A percentile compares a stretch with the other conserved stretches of the same genome.
phyloP scores from a whole-genome alignment of 345 rosid species.

The Populus ilicifolia region DNA sequence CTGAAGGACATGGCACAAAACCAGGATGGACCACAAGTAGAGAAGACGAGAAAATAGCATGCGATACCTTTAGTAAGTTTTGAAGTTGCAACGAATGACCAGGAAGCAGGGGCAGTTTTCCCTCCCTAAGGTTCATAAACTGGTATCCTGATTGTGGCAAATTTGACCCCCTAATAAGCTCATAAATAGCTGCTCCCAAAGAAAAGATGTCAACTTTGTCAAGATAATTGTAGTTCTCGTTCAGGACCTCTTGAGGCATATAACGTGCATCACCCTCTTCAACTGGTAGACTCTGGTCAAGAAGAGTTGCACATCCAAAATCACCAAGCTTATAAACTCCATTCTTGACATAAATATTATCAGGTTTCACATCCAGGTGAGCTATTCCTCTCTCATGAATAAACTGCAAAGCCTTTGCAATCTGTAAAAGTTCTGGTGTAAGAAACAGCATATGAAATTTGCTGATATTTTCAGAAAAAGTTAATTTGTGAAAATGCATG shows the following conservation, averaged over 20 bases:
- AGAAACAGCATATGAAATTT: neutral
- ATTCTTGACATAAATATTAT: slow-evolving; percentile 80
- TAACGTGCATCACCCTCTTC: slow-evolving; percentile 99
- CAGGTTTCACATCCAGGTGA: slow-evolving; percentile 95
- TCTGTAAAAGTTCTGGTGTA: slow-evolving; percentile 41
- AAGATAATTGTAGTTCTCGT: slow-evolving; percentile 74
- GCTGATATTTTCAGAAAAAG: neutral
- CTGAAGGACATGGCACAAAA: neutral
- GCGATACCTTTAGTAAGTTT: slow-evolving; percentile 74
- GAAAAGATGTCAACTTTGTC: slow-evolving; percentile 95
- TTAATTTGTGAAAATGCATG: neutral
- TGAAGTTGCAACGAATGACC: slow-evolving; percentile 83
- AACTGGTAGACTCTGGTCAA: slow-evolving; percentile 72
- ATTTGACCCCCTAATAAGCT: slow-evolving; percentile 74
- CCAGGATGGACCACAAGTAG: neutral
- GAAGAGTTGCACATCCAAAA: slow-evolving; percentile 90
- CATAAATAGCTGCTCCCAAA: slow-evolving; percentile 73
- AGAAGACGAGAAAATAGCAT: neutral
- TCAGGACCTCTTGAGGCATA: slow-evolving; percentile 98
- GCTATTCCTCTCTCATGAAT: slow-evolving; percentile 82
- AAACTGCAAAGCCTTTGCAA: slow-evolving; percentile 74
- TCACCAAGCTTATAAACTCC: slow-evolving; percentile 88
- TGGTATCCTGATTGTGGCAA: slow-evolving; percentile 71
- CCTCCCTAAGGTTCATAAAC: slow-evolving; percentile 66
- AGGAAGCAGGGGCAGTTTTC: slow-evolving; percentile 84